Base-by-base conservation (phyloP, 805 yeast species). In the Ogataea methanolica region DNA sequence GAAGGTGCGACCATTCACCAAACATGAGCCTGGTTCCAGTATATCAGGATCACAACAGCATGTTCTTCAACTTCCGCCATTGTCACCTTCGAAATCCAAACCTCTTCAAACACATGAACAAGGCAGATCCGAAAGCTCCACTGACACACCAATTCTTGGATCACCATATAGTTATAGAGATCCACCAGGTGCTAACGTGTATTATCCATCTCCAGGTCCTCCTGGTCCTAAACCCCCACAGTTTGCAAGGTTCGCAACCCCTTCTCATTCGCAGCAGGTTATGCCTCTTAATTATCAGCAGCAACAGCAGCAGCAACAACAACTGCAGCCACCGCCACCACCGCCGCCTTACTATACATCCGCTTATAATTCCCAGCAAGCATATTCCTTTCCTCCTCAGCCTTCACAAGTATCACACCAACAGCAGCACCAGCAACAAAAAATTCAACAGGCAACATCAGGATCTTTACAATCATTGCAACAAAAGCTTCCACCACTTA, bases 121-220 rank as follows among this genome's bases (percentile, higher is more conserved):
- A 33, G 51, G 53, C 21, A 42, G 56, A 23, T 55, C 60, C 1
- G 57, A 52, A 39, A 42, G 50, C 17, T 43, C 50, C 3, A 48
- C 57, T 15, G 11, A 36, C 2, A 19, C 37, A 11, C 36, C 47
- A 4, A 39, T 48, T n/a, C 46, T 56, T 12, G 59, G 56, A 15
- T 56, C 61, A 4, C 62, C 61, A 4, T 57, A 58, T 38, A 33
- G 51, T 17, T 55, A 57, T 39, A 45, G 58, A 26, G 62, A 54
- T 9, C 43, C 33, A 4, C 16, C 2, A n/a, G 41, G 41, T 14
- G 36, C 17, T 14, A 5, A 5, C 17, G n/a, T n/a, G 15, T 33
- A 33, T 33, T 33, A 33, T 15, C 26, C 35, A 14, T 51, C 46
- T 5, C 39, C 36, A 36, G 6, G n/a, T 15, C 39, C 45, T 2